Evolutionary conservation across 2,329 filamentous ascomycete species (phyloP), one percentile per base, ranked within the genome.

Genomic region (Scorias spongiosa): DNA sequence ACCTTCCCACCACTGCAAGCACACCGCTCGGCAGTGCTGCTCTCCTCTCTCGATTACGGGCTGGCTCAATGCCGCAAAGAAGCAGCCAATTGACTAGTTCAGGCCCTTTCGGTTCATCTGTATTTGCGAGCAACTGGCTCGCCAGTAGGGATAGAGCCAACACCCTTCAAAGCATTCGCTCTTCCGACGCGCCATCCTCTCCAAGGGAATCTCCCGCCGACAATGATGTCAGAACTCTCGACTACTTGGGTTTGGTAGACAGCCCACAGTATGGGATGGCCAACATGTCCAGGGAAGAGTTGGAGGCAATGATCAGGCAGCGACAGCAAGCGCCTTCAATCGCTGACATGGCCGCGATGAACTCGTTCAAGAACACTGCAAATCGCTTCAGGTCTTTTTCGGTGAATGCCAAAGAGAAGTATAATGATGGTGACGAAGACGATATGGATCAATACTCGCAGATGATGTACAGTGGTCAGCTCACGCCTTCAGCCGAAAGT

Each of bases 391-490:
- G 91, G 40, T 98, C 91, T 1, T 96, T 95, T 63, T 98, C 91
- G 1, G 91, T 98, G 51, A 98, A 98, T 63, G 93, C 93, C 44
- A 95, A 93, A 64, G 89, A 96, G 61, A 93, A 91, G 62, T 96
- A 96, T 56, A 88, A 84, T 2, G 86, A 93, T 54, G 88, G 93
- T 42, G 81, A 87, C 20, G 85, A 83, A 47, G 64, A 63, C 40
- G 66, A 68, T 45, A 44, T 61, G 44, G 57, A 59, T 14, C 55
- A 62, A 32, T 78, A 78, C 56, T 70, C 72, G 39, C 66, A 67
- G 42, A 61, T 69, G 43, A 63, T 69, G 42, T 75, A 76, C 49
- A 77, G 74, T 43, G 76, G 77, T 18, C 69, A 70, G 2, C 60
- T 78, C 49, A 80, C 76, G 1, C 76, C 78, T 9, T 68, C 68